phyloP scores from a whole-genome alignment of 2,329 filamentous ascomycete genomes.

The Alternaria tenuissima region DNA sequence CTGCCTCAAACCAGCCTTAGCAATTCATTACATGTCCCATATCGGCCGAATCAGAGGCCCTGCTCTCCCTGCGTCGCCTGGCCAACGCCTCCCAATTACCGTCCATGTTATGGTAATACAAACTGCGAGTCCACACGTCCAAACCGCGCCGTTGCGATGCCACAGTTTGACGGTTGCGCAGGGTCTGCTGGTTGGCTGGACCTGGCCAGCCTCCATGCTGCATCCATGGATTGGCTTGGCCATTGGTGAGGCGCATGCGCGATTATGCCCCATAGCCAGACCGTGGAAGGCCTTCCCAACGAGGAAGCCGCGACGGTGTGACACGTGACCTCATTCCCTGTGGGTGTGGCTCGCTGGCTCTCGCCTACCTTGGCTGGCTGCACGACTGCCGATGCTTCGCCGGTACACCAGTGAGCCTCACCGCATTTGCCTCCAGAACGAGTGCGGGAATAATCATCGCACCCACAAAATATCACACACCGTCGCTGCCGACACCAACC shows the following conservation, averaged over 20 bases:
- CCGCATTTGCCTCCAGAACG: conserved; percentile 12
- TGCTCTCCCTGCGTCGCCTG: conserved; percentile 20
- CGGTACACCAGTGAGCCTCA: conserved; percentile 23
- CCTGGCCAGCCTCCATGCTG: no score
- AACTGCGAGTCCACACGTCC: conserved; percentile 3
- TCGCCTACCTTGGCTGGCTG: neutral
- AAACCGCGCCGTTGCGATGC: conserved; percentile 19
- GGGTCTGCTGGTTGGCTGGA: conserved; percentile 5
- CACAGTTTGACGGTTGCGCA: conserved; percentile 11
- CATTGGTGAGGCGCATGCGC: conserved; percentile 4
- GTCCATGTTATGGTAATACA: conserved; percentile 21
- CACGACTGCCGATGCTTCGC: conserved; percentile 30
- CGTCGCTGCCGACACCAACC: conserved; percentile 16
- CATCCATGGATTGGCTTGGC: neutral
- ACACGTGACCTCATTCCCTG: conserved; percentile 5
- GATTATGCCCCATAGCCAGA: conserved; percentile 11
- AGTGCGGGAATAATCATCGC: conserved; percentile 22
- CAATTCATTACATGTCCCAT: conserved; percentile 10
- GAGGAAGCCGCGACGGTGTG: conserved; percentile 5
- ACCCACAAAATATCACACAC: conserved; percentile 11
- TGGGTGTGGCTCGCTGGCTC: neutral
- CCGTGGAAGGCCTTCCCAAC: conserved; percentile 18
- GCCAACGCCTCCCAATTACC: conserved; percentile 25
- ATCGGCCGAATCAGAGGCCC: conserved; percentile 23
- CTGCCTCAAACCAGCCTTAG: conserved; percentile 23